phyloP scores from a whole-genome alignment of 1,284 basidiomycete genomes.

The Cronartium quercuum region DNA sequence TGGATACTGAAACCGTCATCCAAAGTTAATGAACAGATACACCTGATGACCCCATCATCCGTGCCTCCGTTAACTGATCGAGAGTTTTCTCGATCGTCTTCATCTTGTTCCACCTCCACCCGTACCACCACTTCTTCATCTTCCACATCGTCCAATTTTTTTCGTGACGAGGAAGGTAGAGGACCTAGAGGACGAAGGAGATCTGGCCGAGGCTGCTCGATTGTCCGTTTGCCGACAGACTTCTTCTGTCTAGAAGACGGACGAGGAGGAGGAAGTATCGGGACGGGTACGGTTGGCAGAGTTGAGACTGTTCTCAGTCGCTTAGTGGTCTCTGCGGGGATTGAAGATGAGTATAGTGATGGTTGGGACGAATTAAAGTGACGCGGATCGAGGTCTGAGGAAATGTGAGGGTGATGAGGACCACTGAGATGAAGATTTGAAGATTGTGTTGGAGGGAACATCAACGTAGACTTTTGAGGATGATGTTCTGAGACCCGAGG shows the following conservation, averaged over 20 bases:
- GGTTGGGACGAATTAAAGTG: too few species aligned
- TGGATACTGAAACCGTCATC: constrained; percentile 90
- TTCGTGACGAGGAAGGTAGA: background rate
- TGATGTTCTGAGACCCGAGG: too few species aligned
- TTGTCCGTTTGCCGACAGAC: background rate
- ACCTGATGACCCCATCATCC: constrained; percentile 51
- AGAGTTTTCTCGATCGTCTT: background rate
- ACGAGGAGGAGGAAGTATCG: background rate
- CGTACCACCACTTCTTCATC: background rate
- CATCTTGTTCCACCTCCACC: background rate
- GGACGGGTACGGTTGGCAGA: background rate
- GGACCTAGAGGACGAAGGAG: background rate
- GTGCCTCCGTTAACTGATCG: background rate
- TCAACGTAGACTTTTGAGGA: too few species aligned
- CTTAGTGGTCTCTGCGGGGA: too few species aligned
- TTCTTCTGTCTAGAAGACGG: background rate
- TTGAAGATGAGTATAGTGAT: too few species aligned
- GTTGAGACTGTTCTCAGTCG: too few species aligned
- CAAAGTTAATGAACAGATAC: constrained; percentile 63
- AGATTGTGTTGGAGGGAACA: too few species aligned
- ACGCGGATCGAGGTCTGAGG: too few species aligned
- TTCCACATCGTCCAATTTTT: background rate
- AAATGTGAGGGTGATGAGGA: too few species aligned
- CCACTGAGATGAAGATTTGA: too few species aligned
- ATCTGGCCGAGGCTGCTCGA: background rate